Evolutionary conservation across 2,329 filamentous ascomycete species (phyloP).

Genomic region (Paramyrothecium roridum): DNA sequence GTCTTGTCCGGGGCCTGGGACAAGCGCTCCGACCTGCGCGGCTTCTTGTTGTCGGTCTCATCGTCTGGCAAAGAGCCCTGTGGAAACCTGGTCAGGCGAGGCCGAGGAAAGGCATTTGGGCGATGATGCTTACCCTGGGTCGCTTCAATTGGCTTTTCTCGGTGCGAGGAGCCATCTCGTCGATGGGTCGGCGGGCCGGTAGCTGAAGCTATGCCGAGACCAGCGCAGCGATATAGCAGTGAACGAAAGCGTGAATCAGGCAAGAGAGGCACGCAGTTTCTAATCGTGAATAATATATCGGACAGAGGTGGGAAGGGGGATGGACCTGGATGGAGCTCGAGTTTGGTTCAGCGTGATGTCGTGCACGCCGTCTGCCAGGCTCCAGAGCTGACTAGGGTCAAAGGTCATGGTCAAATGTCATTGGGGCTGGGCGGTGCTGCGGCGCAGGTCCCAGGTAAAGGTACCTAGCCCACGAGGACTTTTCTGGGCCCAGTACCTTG

Average conservation of each 20-base stretch:
- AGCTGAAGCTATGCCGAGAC: slow-evolving; percentile 12
- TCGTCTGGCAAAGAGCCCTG: slow-evolving; percentile 66
- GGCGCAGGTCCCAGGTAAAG: no score
- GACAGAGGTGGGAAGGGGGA: not conserved
- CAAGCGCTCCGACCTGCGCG: slow-evolving; percentile 72
- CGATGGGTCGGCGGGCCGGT: slow-evolving; percentile 11
- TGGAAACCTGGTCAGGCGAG: slow-evolving; percentile 16
- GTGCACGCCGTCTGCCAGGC: not conserved
- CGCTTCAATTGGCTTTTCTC: slow-evolving; percentile 88
- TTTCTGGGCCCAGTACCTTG: no score
- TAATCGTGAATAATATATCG: not conserved
- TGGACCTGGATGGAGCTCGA: not conserved
- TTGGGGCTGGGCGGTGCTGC: not conserved
- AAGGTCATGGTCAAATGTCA: not conserved
- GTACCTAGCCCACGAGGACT: no score
- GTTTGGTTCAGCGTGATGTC: not conserved
- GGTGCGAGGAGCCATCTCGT: slow-evolving; percentile 53
- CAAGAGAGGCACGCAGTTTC: not conserved
- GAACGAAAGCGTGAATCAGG: not conserved
- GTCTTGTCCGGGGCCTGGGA: slow-evolving; percentile 56
- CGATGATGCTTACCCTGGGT: slow-evolving; percentile 58
- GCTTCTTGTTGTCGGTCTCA: slow-evolving; percentile 73
- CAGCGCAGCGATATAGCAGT: slow-evolving; percentile 3
- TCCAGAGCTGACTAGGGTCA: not conserved
- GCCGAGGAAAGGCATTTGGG: slow-evolving; percentile 7